Evolutionary conservation across 352 stramenopile genomes (phyloP), one percentile per base, ranked within the genome.

Genomic region (Phytophthora ohioensis): DNA sequence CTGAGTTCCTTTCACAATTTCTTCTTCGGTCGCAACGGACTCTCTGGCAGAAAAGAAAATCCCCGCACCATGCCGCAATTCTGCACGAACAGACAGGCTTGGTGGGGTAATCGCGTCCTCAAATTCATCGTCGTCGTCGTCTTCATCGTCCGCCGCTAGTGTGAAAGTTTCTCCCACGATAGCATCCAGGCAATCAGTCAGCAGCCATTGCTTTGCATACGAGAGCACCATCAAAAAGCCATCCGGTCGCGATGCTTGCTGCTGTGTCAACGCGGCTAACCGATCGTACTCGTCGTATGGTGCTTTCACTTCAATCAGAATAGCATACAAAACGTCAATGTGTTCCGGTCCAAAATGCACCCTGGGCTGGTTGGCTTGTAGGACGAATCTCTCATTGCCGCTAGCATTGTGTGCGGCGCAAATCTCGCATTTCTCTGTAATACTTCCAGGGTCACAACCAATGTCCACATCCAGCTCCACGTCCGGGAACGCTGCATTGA

Each of bases 281-380:
- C 89, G 79, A 54, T 94, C 88, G 36, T 91, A 95, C 57, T 96
- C 85, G 51, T 95, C 90, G 61, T 94, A 96, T 32, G 90, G 90
- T 11, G 90, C 85, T 62, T 92, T 93, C 35, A 96, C 87, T 73
- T 96, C 90, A 54, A 93, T 87, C 57, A 96, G 63, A 70, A 96
- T 94, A 21, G 88, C 87, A 58, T 93, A 94, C 57, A 95, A 76
- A 2, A 95, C 84, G 54, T 96, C 90, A 46, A 96, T 90, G 58
- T 95, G 90, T 32, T 92, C 78, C 0, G 80, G 73, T 53, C 78
- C 85, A 39, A 96, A 86, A 69, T 96, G 90, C 41, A 95, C 79
- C 32, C 75, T 76, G 0, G 88, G 88, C 47, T 89, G 81, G 31
- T 67, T 71, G 9, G 35, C 56, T 38, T 71, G 73, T 7, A 77